Evolutionary conservation across 352 stramenopile species (phyloP).

Genomic region (Paralagenidium karlingii): DNA sequence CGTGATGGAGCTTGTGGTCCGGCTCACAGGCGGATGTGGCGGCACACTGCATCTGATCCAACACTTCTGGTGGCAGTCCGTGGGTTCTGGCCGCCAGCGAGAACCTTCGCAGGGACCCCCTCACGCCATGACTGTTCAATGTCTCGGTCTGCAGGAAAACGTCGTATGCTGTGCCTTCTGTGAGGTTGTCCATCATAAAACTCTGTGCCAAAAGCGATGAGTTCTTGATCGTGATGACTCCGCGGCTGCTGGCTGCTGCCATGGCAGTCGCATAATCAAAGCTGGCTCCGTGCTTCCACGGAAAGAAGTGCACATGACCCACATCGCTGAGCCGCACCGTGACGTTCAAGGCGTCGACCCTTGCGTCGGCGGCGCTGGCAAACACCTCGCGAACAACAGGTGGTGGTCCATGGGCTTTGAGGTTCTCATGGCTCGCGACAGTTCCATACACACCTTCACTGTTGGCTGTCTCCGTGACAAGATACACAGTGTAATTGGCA

Average conservation of each 20-base stretch:
- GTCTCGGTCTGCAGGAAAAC: slow-evolving; percentile 67
- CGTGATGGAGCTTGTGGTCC: too few species aligned
- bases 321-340: slow-evolving; percentile 24
- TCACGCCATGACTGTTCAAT: slow-evolving; percentile 57
- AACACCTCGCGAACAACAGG: slow-evolving; percentile 20
- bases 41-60: slow-evolving; percentile 40
- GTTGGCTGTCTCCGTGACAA: slow-evolving; percentile 33
- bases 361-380: slow-evolving; percentile 36
- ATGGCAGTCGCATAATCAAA: slow-evolving; percentile 17
- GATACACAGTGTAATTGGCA: slow-evolving; percentile 46
- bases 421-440: slow-evolving; percentile 40
- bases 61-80: slow-evolving; percentile 48
- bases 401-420: slow-evolving; percentile 32
- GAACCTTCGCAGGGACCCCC: too few species aligned
- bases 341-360: slow-evolving; percentile 50
- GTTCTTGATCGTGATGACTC: slow-evolving; percentile 11
- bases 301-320: slow-evolving; percentile 60
- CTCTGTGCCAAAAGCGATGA: too few species aligned
- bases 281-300: too few species aligned
- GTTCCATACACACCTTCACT: slow-evolving; percentile 53
- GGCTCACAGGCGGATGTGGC: slow-evolving; percentile 30
- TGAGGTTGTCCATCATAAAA: slow-evolving; percentile 37
- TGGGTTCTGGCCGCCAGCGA: too few species aligned
- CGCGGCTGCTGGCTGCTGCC: slow-evolving; percentile 8
- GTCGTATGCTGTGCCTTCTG: slow-evolving; percentile 46